Evolutionary conservation across 176 grass and related monocot species (phyloP).

Genomic region (Urochloa ruziziensis): DNA sequence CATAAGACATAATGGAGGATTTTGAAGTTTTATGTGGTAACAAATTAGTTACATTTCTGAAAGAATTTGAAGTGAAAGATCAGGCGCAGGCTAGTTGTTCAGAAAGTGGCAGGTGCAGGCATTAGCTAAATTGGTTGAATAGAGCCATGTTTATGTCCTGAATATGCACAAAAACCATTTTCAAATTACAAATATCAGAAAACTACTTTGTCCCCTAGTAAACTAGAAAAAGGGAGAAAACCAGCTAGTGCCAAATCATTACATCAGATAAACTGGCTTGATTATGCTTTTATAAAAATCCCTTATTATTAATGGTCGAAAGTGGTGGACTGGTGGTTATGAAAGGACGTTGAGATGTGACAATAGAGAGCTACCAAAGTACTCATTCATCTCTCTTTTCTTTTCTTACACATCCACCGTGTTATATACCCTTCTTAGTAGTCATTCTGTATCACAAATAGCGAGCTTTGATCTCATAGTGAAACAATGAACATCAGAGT

Average conservation of each 20-base stretch:
- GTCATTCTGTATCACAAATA: conserved; percentile 10
- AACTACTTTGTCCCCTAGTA: neutral
- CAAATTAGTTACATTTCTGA: conserved; percentile 9
- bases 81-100: neutral
- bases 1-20: neutral
- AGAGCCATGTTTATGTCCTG: neutral
- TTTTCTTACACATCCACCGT: neutral
- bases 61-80: conserved; percentile 24
- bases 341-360: conserved; percentile 15
- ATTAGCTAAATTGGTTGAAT: neutral
- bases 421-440: neutral
- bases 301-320: neutral
- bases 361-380: conserved; percentile 25
- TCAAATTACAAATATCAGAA: conserved; percentile 4
- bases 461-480: neutral
- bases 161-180: conserved; percentile 13
- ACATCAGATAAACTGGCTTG: conserved; percentile 11
- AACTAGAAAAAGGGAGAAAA: conserved; percentile 11
- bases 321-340: neutral
- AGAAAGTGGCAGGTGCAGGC: neutral
- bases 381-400: conserved; percentile 12
- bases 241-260: neutral
- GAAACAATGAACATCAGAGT: neutral
- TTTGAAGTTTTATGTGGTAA: neutral
- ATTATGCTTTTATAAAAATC: neutral